These are phyloP conservation scores for Debaryomycetaceae sp. DNA, from an alignment of 1,139 yeast species.

Conservation along the genomic window DNA sequence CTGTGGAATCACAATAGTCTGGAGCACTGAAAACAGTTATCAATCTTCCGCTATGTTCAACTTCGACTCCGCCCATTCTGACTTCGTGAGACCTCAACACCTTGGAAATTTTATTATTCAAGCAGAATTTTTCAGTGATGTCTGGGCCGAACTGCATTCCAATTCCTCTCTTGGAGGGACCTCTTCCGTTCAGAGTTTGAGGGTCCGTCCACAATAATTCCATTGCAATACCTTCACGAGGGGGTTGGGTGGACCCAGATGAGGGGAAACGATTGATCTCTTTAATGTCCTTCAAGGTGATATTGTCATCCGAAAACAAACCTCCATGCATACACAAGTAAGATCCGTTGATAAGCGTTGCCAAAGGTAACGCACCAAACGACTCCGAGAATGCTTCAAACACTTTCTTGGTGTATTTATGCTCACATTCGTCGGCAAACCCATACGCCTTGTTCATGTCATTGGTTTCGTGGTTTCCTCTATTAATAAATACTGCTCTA, in stretches of 20 bases:
- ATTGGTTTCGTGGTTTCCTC: constrained; percentile 97
- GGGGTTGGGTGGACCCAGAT: constrained; percentile 71
- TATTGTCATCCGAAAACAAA: constrained; percentile 72
- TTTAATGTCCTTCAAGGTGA: constrained; percentile 71
- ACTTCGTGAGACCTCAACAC: constrained; percentile 95
- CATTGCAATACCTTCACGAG: constrained; percentile 90
- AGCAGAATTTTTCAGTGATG: constrained; percentile 76
- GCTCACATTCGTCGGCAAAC: constrained; percentile 92
- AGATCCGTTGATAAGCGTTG: constrained; percentile 70
- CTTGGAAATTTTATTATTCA: constrained; percentile 67
- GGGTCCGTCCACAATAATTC: constrained; percentile 98
- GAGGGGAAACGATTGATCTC: constrained; percentile 60
- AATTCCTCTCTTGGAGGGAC: constrained; percentile 90
- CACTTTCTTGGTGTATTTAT: constrained; percentile 79
- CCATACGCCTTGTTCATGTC: constrained; percentile 98
- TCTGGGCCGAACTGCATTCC: constrained; percentile 98
- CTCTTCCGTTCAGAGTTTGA: constrained; percentile 70
- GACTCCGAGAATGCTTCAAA: constrained; percentile 85
- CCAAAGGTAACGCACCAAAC: constrained; percentile 83
- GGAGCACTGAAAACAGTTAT: constrained; percentile 97
- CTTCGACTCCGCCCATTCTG: constrained; percentile 84
- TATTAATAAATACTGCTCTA: constrained; percentile 64
- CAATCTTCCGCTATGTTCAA: constrained; percentile 81
- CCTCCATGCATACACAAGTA: constrained; percentile 97
- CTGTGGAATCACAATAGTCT: constrained; percentile 90